Evolutionary conservation across 805 yeast species (phyloP), one percentile per base, ranked within the genome.

Genomic region (Saccharomyces cerevisiae): DNA sequence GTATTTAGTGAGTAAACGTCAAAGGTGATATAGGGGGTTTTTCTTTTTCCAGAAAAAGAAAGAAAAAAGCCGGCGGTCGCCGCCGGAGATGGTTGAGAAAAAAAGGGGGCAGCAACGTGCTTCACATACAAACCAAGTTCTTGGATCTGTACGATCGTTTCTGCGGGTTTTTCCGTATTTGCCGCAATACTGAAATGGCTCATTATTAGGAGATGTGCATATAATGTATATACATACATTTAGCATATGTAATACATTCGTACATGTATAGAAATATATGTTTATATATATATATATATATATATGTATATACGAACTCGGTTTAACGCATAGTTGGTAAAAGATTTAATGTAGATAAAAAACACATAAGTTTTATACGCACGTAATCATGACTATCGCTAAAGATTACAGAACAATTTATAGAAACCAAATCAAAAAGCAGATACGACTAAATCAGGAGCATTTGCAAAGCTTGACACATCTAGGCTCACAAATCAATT

Each of bases 381-480:
- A 8, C 8, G 11, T 36, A 36, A 9, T 9, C 22, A 36, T 36
- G 43, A 36, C 43, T 9, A 17, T 17, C 22, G 24, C 43, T 36
- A 36, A 36, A 36, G 24, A 36, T 6, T 36, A 36, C 43, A 36
- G 22, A 36, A 10, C 22, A 21, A 2, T 36, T 8, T 65, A 65
- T 48, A 54, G 60, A 29, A 53, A 57, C 6, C 59, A 55, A 21
- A 61, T 66, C 17, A 55, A 60, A 28, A 55, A 52, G 9, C 70
- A 67, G 54, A 56, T 73, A 24, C 48, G 57, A 22, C 56, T 58
- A 41, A 72, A 72, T 56, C 55, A 53, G 36, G 54, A 56, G 4
- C 69, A 70, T 47, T 50, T 72, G 21, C 57, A 63, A 4, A 60
- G 67, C 0, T 53, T 72, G 8, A 50, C 53, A 6, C 69, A 72